Evolutionary conservation across 2,329 filamentous ascomycete genomes (phyloP), one percentile per base, ranked within the genome.

Genomic region (Alternaria triticina): DNA sequence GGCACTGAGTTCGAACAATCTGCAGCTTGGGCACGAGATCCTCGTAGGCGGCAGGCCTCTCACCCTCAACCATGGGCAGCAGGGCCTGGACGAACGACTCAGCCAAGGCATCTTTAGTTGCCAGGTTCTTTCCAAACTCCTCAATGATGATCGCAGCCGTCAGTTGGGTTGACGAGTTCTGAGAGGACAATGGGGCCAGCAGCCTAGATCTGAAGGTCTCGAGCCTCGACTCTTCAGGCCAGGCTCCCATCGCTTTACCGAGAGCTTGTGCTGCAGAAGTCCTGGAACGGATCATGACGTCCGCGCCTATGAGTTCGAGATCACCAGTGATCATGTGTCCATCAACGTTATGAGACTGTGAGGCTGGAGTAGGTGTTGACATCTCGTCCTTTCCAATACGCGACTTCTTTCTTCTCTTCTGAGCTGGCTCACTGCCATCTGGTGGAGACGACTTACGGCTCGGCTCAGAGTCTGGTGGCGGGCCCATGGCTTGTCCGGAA

Each of bases 271-370:
- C 92, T 12, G 94, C 93, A 62, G 89, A 91, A n/a, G 96, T 90
- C 70, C 95, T 92, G 8, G 94, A 97, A 65, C 95, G 89, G 54
- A 98, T 89, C 79, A 99, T 88, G 7, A 90, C 90, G 64, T 99
- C 96, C 73, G 91, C 88, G 30, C 96, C 94, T 25, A 99, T 94
- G 45, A 99, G 85, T 75, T 99, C 96, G 50, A 98, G 90, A 74
- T 99, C 96, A 55, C 96, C 96, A 77, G 95, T 92, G 84, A 99
- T 94, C 91, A 99, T 97, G 70, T 97, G 94, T 10, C 94, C 96
- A 78, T 99, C 96, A 17, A 99, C 93, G 78, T 99, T 97, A 80
- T 99, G 96, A 8, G 74, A 74, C 8, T 65, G 64, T 1, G 91
- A 88, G n/a, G 91, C 87, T 5, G 86, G 82, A 1, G 87, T 82